Base-by-base conservation (phyloP, 2,329 filamentous ascomycete species). In the Coniochaeta prunicola region DNA sequence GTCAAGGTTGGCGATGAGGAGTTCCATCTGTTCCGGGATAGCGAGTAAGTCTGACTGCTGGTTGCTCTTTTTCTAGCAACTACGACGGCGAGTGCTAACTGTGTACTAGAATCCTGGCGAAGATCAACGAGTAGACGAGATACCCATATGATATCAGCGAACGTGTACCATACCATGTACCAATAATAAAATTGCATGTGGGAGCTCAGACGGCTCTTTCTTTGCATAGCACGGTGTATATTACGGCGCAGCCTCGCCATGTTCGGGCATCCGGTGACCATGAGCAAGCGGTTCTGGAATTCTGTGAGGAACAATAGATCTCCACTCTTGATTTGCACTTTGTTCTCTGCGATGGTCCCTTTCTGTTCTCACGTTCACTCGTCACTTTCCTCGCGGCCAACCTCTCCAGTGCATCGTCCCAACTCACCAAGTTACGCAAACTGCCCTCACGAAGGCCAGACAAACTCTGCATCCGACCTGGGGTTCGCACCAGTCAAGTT, bases 1-100 rank as follows among this genome's bases (percentile, higher is more conserved):
- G 87, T 99, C 76, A 97, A 97, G 86, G 91, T 97, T 68, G 94
- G 93, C 67, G 93, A 99, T 69, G 92, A 97, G 67, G 94, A 99
- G 80, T 97, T 86, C 82, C 87, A 89, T 64, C 86, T 99, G 65
- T 99, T 96, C 89, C 86, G 94, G 71, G 94, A 99, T 78, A 90
- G 92, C 81, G 94, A 99, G 93, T 97, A 87, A 79, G 92, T 89
- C 36, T 26, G 33, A 13, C 34, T 34, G 19, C 30, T 58, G 19
- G 19, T 24, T 10, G 31, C 12, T 24, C n/a, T 21, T 4, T 13
- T 2, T 12, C 4, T 19, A 15, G 40, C 19, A 21, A 12, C 12
- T 19, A 40, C 17, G 4, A 4, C n/a, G 21, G n/a, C n/a, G 19
- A 55, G 53, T 59, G 36, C 19, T 24, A 48, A 48, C 31, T 50